Base-by-base conservation (phyloP, 176 grass and related monocot genomes). In the maize (Zea mays) region DNA sequence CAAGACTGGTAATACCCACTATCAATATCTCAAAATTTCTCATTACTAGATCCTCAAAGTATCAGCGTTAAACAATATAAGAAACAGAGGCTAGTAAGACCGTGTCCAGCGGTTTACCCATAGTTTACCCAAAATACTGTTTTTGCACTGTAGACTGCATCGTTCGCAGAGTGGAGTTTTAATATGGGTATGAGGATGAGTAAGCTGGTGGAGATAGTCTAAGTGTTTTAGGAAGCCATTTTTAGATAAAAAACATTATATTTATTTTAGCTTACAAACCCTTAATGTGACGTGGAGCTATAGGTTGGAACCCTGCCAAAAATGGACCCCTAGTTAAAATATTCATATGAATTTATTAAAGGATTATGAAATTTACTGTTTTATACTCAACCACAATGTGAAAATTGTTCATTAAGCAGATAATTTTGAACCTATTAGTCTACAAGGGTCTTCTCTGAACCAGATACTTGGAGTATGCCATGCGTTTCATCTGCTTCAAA, bases 1-100 rank as follows among this genome's bases (percentile, higher is more conserved):
- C 40, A 88, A 80, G 51, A 80, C 62, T 71, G 89, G 91, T 97
- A 97, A 73, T 34, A 73, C 61, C 12, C 35, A 10, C 49, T 83
- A 71, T 42, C 39, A 82, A 41, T 77, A 72, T 27, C 43, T 82
- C 33, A 77, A 71, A 49, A 51, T 42, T 8, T 41, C 82, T 81
- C 4, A 17, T 36, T 66, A 70, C 44, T 82, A 63, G 55, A 70
- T 50, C 61, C 19, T 58, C 65, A 39, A 60, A 79, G 54, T 13
- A 35, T 51, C 54, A 57, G 45, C 45, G 33, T 72, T 73, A 37
- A 19, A 65, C 36, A 43, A 56, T 52, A 79, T 3, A 14, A 46
- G 65, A 42, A 67, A 44, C 40, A 44, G 65, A 67, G 40, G 17
- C 40, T 44, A 43, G 17, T 43, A 65, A 27, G 27, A 27, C 27